Conservation (phyloP, 106 monocot genomes). For the Allium cepa region DNA sequence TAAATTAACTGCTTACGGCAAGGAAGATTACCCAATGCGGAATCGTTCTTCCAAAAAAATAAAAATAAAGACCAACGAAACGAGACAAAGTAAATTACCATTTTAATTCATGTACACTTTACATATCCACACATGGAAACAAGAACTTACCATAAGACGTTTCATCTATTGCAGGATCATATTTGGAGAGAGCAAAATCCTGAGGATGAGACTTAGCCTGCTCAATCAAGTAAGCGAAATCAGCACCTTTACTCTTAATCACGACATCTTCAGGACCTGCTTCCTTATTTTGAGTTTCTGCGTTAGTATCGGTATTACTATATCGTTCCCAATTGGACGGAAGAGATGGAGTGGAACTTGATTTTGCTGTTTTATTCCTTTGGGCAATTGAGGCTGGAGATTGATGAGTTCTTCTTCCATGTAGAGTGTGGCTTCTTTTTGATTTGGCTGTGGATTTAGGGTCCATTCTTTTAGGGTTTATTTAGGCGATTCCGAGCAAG, state of each 20-base stretch:
- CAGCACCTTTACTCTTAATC: constrained; percentile 80
- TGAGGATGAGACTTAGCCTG: constrained; percentile 40
- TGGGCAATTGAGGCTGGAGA: constrained; percentile 25
- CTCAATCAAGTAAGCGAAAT: constrained; percentile 60
- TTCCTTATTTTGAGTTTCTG: not conserved
- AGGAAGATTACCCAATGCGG: too few species aligned
- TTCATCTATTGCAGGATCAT: constrained; percentile 14
- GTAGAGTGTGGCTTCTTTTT: constrained; percentile 58
- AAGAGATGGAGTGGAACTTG: constrained; percentile 10
- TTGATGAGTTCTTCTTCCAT: constrained; percentile 35
- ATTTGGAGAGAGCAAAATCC: not conserved
- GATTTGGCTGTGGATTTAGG: constrained; percentile 77
- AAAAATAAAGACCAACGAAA: not conserved
- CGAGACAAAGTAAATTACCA: constrained; percentile 2
- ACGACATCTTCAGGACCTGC: constrained; percentile 11
- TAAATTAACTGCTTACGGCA: too few species aligned
- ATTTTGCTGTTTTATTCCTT: constrained; percentile 22
- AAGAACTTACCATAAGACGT: constrained; percentile 15
- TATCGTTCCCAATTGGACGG: constrained; percentile 88
- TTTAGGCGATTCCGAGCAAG: too few species aligned
- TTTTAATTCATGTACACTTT: not conserved
- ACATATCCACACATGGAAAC: not conserved
- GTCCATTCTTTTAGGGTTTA: constrained; percentile 37
- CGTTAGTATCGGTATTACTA: constrained; percentile 11
- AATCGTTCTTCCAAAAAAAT: too few species aligned